phyloP scores from a whole-genome alignment of 495 filamentous ascomycete species.

The Penicillium cosmopolitanum region DNA sequence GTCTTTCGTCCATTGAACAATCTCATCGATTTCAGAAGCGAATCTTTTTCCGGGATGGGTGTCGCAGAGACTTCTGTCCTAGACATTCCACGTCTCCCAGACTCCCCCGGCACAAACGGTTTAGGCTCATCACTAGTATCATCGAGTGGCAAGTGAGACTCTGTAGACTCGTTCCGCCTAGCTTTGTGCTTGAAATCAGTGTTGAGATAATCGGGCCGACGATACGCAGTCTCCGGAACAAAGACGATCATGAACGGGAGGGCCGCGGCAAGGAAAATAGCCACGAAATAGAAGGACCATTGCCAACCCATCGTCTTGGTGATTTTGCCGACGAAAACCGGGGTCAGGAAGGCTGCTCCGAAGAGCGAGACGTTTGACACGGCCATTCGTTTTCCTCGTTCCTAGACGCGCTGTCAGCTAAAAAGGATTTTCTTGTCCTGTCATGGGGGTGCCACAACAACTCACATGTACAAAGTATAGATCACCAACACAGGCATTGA shows the following conservation, averaged over 20 bases:
- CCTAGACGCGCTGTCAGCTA: constrained; percentile 37
- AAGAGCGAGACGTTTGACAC: constrained; percentile 86
- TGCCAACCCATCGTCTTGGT: constrained; percentile 74
- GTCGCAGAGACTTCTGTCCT: constrained; percentile 18
- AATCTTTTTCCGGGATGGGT: constrained; percentile 43
- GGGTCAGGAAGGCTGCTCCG: constrained; percentile 90
- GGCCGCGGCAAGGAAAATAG: constrained; percentile 65
- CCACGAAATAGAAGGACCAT: constrained; percentile 76
- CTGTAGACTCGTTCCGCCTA: constrained; percentile 16
- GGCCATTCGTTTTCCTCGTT: constrained; percentile 89
- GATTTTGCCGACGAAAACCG: constrained; percentile 85
- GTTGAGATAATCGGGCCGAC: constrained; percentile 65
- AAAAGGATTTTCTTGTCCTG: neutral
- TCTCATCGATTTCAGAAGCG: constrained; percentile 58
- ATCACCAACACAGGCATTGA: constrained; percentile 79
- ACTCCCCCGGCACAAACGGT: constrained; percentile 11
- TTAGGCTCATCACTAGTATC: constrained; percentile 19
- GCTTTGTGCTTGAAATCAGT: constrained; percentile 53
- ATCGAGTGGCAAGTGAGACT: constrained; percentile 17
- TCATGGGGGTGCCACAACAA: neutral
- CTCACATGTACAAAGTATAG: constrained; percentile 77
- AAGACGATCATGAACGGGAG: constrained; percentile 73
- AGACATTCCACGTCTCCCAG: constrained; percentile 8
- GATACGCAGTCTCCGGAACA: constrained; percentile 84
- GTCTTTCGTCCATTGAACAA: constrained; percentile 85